These are phyloP conservation scores for Emmonsia crescens DNA, from an alignment of 2,329 filamentous ascomycete species.

Conservation along the genomic window DNA sequence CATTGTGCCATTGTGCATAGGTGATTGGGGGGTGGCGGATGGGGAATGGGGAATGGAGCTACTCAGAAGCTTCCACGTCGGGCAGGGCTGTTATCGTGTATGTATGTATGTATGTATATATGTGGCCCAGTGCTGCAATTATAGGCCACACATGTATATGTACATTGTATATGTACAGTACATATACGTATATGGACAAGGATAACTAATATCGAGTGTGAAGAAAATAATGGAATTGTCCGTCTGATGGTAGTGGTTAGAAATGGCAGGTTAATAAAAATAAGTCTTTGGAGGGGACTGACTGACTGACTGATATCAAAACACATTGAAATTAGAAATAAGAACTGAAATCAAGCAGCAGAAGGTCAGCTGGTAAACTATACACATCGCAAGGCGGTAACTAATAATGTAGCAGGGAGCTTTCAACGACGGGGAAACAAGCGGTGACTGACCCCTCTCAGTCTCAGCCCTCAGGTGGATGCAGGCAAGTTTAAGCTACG, in stretches of 20 bases:
- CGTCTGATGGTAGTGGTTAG: no score
- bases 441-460: conserved; percentile 10
- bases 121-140: neutral
- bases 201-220: no score
- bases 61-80: conserved; percentile 1
- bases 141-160: no score
- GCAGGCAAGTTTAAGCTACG: conserved; percentile 11
- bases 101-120: neutral
- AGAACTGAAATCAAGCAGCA: no score
- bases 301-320: no score
- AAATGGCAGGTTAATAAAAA: no score
- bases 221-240: neutral
- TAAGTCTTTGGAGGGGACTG: no score
- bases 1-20: neutral
- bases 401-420: neutral
- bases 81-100: neutral
- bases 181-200: no score
- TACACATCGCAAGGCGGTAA: no score
- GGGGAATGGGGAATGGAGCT: neutral
- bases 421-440: conserved; percentile 4
- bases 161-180: no score
- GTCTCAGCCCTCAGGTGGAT: conserved; percentile 10
- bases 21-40: neutral
- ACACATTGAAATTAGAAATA: no score
- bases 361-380: neutral